Evolutionary conservation across 352 stramenopile genomes (phyloP), one percentile per base, ranked within the genome.

Genomic region (Phytophthora cajani): DNA sequence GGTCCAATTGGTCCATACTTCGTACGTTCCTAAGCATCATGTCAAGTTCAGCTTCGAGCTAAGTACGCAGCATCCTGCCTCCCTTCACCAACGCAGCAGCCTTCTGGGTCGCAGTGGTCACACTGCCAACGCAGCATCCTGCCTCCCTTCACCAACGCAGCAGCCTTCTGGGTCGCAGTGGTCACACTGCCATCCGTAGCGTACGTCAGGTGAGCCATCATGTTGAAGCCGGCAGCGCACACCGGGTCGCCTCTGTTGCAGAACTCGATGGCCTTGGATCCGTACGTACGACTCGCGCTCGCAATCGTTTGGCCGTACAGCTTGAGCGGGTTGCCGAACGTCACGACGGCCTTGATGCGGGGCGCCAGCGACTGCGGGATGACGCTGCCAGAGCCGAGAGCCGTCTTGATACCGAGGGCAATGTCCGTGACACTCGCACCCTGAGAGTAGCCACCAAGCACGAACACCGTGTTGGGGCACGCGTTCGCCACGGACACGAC

Each of bases 381-480:
- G 27, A 52, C 47, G 9, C 71, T 23, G 5, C 72, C 72, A 3
- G 60, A 57, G 3, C 69, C 69, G 12, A 77, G 57, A 10, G 33
- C 61, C 19, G 72, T 79, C 16, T 46, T 21, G 50, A 80, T 77
- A 21, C 74, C 74, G 38, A 81, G 68, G 0, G 74, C 38, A n/a
- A 80, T 80, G 44, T 72, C 69, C 0, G 69, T 78, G 36, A 80
- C 69, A 25, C 69, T 78, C 4, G 71, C 72, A 14, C 75, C 70
- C 57, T 82, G 75, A 1, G 75, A 82, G 64, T 79, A 79, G 0
- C 72, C 72, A 7, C 72, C 72, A 3, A 78, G 46, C 27, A 75
- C 63, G 23, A 79, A 79, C 3, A 73, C 65, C 2, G 72, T 71
- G 51, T 78, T 66, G 3, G 71, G 71, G 19, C 75, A 82, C n/a